Evolutionary conservation across 768 basidiomycete genomes (phyloP), one percentile per base, ranked within the genome.

Genomic region (Suillus spraguei): DNA sequence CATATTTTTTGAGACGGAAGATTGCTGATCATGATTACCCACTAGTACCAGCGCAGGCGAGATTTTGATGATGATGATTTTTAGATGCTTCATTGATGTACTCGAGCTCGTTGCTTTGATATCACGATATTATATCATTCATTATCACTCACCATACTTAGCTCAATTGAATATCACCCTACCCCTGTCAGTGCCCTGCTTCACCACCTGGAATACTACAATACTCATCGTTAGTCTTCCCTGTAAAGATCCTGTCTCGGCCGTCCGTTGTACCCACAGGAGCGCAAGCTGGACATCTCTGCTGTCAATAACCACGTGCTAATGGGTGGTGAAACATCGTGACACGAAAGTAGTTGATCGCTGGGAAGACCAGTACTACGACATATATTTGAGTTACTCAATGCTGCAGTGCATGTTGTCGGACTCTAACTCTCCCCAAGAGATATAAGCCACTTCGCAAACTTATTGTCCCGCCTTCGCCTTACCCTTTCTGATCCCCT

Each of bases 51-150:
- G 72, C 83, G 88, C 67, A 80, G 88, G 74, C 86, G 83, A 72
- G 88, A 86, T 62, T 74, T 84, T 7, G 88, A 89, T 63, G 89
- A 90, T 67, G 83, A 87, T 62, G 89, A 90, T 63, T 80, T 80
- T 65, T 75, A 68, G 67, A 46, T 49, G 44, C 11, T 33, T 52
- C 22, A 35, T 39, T 41, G 42, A 24, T 54, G 44, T 36, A 58
- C 24, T 41, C 20, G 3, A 33, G 11, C 6, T 53, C 6, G 38
- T 58, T 41, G 6, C 39, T 58, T 58, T 58, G 56, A 41, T 32
- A 58, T 32, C 39, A 17, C 20, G 20, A 53, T 28, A 28, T 39
- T 39, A 35, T 53, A 53, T 53, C 20, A 53, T 53, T 28, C 55
- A 56, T 38, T 39, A 22, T 24, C 55, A 38, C n/a, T 35, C 53